Percentiles rank a stretch among this genome's conserved stretches.
Evolutionary conservation across 2,329 filamentous ascomycete species (phyloP).

Genomic region (Diplocarpon mali): DNA sequence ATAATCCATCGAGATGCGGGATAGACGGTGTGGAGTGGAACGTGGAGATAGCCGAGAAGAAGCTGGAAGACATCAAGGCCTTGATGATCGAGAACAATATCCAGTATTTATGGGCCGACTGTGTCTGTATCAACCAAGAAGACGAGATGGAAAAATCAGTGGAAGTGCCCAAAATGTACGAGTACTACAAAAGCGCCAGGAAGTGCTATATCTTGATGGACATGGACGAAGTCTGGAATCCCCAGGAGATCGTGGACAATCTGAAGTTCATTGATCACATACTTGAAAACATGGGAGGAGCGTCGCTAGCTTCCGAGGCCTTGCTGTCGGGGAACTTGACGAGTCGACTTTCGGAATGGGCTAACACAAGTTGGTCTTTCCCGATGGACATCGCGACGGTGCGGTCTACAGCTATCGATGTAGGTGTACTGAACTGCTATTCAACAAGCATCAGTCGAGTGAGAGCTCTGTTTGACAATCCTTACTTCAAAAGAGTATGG

Average conservation of each 20-base stretch:
- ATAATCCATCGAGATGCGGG: constrained; percentile 5
- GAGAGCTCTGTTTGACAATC: too few species aligned
- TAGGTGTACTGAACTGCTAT: too few species aligned
- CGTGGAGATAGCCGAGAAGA: constrained; percentile 3
- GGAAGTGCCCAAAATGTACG: constrained; percentile 5
- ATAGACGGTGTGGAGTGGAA: constrained; percentile 11
- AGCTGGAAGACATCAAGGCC: constrained; percentile 14
- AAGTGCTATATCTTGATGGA: constrained; percentile 25
- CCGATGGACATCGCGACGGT: too few species aligned
- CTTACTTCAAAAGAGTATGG: too few species aligned
- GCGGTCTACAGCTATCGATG: too few species aligned
- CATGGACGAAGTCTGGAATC: constrained; percentile 26
- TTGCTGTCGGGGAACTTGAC: too few species aligned
- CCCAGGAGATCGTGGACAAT: constrained; percentile 25
- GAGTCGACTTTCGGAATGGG: too few species aligned
- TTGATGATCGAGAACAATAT: constrained; percentile 8
- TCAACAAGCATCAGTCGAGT: too few species aligned
- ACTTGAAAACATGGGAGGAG: too few species aligned
- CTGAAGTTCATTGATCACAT: too few species aligned
- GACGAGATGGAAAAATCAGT: constrained; percentile 10
- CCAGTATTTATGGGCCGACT: constrained; percentile 19
- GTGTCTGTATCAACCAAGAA: constrained; percentile 20
- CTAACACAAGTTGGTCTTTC: too few species aligned
- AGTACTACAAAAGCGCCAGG: constrained; percentile 17
- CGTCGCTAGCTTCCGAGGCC: too few species aligned